These are phyloP conservation scores for Erythrophleum fordii DNA, from an alignment of 306 rosid genomes.

Conservation along the genomic window DNA sequence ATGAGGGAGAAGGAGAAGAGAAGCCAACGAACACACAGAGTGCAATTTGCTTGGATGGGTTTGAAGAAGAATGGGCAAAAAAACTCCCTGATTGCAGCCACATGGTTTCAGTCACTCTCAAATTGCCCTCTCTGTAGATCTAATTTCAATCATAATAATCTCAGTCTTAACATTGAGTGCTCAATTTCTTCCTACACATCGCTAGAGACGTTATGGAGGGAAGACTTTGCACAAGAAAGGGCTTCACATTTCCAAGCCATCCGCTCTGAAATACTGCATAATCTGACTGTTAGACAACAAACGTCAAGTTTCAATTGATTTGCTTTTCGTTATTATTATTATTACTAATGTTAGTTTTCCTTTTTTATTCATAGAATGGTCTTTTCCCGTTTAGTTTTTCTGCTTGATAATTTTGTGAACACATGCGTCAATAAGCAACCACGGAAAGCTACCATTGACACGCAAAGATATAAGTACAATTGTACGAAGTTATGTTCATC, in stretches of 20 bases:
- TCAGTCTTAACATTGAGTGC: neutral
- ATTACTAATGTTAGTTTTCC: too few species aligned
- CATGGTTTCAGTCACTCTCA: constrained; percentile 59
- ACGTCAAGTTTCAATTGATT: neutral
- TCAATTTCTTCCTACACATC: neutral
- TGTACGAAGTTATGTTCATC: neutral
- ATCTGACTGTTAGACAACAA: neutral
- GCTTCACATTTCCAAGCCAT: constrained; percentile 36
- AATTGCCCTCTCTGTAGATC: constrained; percentile 70
- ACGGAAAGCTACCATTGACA: neutral
- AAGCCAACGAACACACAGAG: constrained; percentile 42
- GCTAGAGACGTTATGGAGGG: constrained; percentile 23
- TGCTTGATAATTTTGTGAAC: neutral
- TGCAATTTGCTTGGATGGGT: constrained; percentile 64
- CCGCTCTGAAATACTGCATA: constrained; percentile 11
- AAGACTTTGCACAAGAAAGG: constrained; percentile 31
- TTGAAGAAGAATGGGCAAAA: constrained; percentile 62
- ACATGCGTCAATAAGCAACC: neutral
- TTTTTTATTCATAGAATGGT: neutral
- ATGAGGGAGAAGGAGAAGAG: constrained; percentile 29
- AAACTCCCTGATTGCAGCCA: constrained; percentile 53
- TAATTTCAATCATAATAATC: constrained; percentile 12
- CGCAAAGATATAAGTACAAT: neutral
- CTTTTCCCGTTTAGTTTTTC: neutral
- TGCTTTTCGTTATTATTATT: too few species aligned